Base-by-base conservation (phyloP, 768 basidiomycete genomes). In the Infundibulicybe gibba region DNA sequence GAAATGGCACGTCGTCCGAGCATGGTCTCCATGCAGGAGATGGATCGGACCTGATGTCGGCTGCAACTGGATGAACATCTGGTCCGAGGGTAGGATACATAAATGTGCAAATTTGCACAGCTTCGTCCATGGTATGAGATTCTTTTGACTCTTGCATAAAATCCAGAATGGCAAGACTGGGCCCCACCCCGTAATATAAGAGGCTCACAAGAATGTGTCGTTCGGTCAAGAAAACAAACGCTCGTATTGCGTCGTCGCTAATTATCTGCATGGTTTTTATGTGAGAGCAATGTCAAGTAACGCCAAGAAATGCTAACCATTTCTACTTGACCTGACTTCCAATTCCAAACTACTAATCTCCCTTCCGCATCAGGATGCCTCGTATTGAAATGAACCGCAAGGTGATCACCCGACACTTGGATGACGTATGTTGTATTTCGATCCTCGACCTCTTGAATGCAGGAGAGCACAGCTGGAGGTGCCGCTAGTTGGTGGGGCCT, bases 311-410 rank as follows among this genome's bases (percentile, higher is more conserved):
- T 30, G 66, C 77, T 67, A 54, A 87, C 84, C 51, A 75, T 48
- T 53, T 79, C 58, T 6, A 67, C 57, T 9, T 60, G 53, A 5
- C 80, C 80, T 3, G 75, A 80, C 56, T 76, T 78, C 86, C 85
- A 87, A 45, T 87, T 74, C 83, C 82, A 87, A 16, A 83, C 63
- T 17, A 75, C 62, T 11, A 86, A 58, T 52, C 70, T 75, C 40
- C 66, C 66, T 31, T 57, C 56, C 6, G 46, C 49, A 33, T 63
- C 66, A 8, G 48, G 48, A 47, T 25, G 25, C 8, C 25, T 25
- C 25, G 62, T 61, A 43, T 66, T 51, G 44, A 78, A 77, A 5
- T 80, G 64, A 34, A 86, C 60, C 10, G 71, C 80, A 14, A 87
- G 51, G 25, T 69, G 66, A 25, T 81, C 72, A 6, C 70, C 71